A percentile compares a stretch with the other conserved stretches of the same genome.
Conservation (phyloP, 768 basidiomycete species). For the Tylopilus sp. region DNA sequence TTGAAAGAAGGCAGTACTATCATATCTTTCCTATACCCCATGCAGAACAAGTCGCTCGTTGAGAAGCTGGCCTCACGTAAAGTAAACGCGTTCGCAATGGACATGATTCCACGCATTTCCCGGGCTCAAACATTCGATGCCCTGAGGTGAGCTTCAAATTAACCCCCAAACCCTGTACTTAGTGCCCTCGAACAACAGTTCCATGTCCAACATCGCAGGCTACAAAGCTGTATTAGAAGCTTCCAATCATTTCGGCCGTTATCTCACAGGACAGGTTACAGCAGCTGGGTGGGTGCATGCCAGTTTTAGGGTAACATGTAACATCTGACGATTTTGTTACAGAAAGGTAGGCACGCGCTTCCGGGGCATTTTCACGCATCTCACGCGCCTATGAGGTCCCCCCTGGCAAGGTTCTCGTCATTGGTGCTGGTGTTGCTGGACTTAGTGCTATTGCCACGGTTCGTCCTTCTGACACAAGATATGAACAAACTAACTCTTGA, state of each 20-base stretch:
- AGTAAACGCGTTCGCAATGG: constrained; percentile 83
- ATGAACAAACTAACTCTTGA: constrained; percentile 1
- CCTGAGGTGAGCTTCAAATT: constrained; percentile 51
- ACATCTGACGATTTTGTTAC: constrained; percentile 9
- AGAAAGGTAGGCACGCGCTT: constrained; percentile 39
- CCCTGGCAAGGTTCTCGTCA: constrained; percentile 82
- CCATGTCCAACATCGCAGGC: constrained; percentile 93
- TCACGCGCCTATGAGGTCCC: constrained; percentile 54
- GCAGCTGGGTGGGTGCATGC: constrained; percentile 69
- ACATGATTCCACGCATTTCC: constrained; percentile 88
- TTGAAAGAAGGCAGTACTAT: constrained; percentile 75
- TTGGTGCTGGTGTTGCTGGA: constrained; percentile 87
- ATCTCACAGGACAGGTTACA: constrained; percentile 87
- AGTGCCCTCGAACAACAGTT: constrained; percentile 40
- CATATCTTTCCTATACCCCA: constrained; percentile 81
- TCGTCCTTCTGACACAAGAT: constrained; percentile 13
- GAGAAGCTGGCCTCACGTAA: constrained; percentile 64
- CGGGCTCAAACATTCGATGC: constrained; percentile 90
- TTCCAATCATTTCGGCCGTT: constrained; percentile 85
- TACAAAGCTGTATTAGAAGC: constrained; percentile 92
- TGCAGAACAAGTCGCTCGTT: constrained; percentile 74
- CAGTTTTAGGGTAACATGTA: constrained; percentile 1
- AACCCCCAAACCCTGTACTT: neutral
- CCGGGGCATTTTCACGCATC: constrained; percentile 4
- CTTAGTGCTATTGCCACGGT: constrained; percentile 86